A percentile compares a stretch with the other conserved stretches of the same genome.
Conservation (phyloP, 495 filamentous ascomycete species). For the Extremus antarcticus region DNA sequence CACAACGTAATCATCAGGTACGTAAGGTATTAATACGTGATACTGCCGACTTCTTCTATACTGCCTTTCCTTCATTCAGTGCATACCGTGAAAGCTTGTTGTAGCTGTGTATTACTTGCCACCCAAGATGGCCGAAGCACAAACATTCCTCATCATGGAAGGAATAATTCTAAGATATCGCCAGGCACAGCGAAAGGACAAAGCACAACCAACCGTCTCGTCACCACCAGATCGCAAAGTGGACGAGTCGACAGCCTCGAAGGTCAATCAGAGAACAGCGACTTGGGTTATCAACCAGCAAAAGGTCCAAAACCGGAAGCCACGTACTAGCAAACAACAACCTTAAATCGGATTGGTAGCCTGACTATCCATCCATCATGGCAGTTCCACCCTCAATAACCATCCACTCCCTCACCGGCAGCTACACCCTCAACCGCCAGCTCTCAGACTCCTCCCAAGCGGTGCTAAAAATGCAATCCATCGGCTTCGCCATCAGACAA, state of each 20-base stretch:
- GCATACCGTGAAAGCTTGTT: no score
- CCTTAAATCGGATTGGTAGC: background rate
- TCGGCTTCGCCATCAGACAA: constrained; percentile 74
- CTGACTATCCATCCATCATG: no score
- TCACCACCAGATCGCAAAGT: no score
- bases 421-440: constrained; percentile 26
- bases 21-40: no score
- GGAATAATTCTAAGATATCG: background rate
- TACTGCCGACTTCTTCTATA: no score
- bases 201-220: background rate
- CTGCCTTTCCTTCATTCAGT: no score
- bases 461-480: constrained; percentile 47
- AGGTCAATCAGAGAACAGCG: background rate
- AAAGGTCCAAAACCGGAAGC: background rate
- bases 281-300: background rate
- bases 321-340: background rate
- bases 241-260: no score
- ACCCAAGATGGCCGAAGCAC: background rate
- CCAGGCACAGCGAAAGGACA: background rate
- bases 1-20: no score
- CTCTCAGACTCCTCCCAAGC: constrained; percentile 29
- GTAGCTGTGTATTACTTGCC: no score
- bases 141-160: background rate
- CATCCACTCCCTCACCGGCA: constrained; percentile 12
- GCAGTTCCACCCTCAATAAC: constrained; percentile 14